Conservation (phyloP, 495 filamentous ascomycete species). For the Daldinia caldariorum region DNA sequence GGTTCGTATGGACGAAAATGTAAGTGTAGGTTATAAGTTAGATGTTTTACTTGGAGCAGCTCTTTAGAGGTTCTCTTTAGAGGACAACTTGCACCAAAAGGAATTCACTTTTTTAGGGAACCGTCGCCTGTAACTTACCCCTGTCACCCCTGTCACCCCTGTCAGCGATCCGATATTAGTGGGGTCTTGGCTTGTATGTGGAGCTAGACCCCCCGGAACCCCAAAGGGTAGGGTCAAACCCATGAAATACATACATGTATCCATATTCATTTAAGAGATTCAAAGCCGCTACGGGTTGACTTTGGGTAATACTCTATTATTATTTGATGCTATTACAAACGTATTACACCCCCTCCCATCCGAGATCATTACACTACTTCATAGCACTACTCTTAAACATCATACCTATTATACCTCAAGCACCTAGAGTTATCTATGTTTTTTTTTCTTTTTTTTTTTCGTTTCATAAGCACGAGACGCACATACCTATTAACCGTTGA, state of each 20-base stretch:
- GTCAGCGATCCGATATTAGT: background rate
- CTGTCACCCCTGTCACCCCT: constrained; percentile 10
- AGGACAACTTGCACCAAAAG: constrained; percentile 45
- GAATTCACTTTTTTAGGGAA: constrained; percentile 15
- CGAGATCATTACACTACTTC: too few species aligned
- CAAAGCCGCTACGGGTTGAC: background rate
- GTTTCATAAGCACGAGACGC: background rate
- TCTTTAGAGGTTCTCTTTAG: constrained; percentile 10
- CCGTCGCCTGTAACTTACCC: constrained; percentile 9
- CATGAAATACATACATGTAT: background rate
- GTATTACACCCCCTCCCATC: too few species aligned
- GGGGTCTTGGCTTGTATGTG: constrained; percentile 13
- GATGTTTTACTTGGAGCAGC: background rate
- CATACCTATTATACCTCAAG: too few species aligned
- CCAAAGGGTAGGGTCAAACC: constrained; percentile 8
- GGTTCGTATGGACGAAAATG: constrained; percentile 11
- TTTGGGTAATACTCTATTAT: too few species aligned
- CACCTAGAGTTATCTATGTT: too few species aligned
- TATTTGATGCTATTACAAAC: too few species aligned
- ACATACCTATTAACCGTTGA: background rate
- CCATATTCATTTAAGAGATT: background rate
- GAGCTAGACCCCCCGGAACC: too few species aligned
- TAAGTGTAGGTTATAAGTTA: too few species aligned
- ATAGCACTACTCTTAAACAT: too few species aligned
- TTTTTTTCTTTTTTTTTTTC: background rate